Evolutionary conservation across 768 basidiomycete genomes (phyloP).

Genomic region (Galerina sulciceps): DNA sequence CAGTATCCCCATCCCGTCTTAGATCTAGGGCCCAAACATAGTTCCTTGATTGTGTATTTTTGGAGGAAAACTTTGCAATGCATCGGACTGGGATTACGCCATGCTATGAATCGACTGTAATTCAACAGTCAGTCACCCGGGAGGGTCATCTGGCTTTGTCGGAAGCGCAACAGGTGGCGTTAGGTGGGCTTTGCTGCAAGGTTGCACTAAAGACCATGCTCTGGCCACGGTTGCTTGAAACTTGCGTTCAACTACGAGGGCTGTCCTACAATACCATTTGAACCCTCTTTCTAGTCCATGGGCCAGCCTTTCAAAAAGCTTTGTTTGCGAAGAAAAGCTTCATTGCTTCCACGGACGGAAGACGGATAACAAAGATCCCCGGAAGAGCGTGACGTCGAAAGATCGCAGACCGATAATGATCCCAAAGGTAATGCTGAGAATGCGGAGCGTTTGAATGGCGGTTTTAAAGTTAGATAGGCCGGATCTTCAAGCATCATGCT

Average conservation of each 20-base stretch:
- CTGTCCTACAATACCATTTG: no score
- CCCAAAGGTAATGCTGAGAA: background rate
- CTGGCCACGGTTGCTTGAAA: no score
- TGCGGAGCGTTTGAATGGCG: background rate
- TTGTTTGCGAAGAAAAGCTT: background rate
- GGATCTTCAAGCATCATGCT: constrained; percentile 9
- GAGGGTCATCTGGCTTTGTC: background rate
- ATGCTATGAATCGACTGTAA: background rate
- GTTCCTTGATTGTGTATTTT: no score
- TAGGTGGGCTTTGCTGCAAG: background rate
- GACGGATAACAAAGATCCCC: constrained; percentile 3
- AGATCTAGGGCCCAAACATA: no score
- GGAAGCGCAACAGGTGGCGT: background rate
- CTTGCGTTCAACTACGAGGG: no score
- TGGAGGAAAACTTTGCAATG: no score
- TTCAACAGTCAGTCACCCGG: background rate
- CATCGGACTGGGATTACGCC: background rate
- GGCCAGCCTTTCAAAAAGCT: no score
- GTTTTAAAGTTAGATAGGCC: constrained; percentile 3
- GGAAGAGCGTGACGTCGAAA: background rate
- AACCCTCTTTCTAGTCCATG: no score
- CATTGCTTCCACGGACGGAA: background rate
- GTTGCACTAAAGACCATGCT: no score
- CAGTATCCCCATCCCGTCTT: no score
- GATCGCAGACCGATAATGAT: background rate